A percentile compares a stretch with the other conserved stretches of the same genome.
Conservation (phyloP, 2,329 filamentous ascomycete genomes). For the Scleromitrula shiraiana region DNA sequence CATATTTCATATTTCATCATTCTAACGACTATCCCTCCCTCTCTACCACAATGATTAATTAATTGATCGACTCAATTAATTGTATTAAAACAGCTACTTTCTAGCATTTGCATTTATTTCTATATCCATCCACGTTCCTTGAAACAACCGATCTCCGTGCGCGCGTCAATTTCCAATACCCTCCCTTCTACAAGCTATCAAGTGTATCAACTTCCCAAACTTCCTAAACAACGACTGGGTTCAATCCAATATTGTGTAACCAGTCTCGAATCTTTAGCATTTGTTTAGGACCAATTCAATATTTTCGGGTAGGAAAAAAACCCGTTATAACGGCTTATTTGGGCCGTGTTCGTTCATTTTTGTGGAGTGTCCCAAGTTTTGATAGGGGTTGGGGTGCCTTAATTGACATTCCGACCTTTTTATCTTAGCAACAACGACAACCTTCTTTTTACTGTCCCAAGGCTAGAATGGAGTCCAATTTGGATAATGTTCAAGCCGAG, state of each 20-base stretch:
- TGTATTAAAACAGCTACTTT: not conserved
- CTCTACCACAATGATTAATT: too few relatives aligned
- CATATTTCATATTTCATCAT: not conserved
- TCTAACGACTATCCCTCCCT: too few relatives aligned
- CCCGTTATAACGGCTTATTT: not conserved
- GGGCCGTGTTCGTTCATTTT: not conserved
- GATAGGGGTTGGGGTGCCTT: constrained; percentile 8
- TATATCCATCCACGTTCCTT: constrained; percentile 6
- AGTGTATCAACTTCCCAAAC: constrained; percentile 2
- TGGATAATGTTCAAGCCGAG: not conserved
- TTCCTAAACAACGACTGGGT: not conserved
- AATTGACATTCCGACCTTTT: constrained; percentile 6
- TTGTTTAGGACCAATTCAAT: not conserved
- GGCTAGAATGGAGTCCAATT: not conserved
- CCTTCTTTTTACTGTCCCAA: not conserved
- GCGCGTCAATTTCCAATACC: constrained; percentile 5
- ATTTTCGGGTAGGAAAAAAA: not conserved
- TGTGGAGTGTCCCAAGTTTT: not conserved
- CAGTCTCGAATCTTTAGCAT: not conserved
- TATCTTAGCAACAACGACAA: not conserved
- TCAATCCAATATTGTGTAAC: not conserved
- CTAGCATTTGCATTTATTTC: constrained; percentile 2
- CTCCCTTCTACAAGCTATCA: not conserved
- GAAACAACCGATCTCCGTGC: constrained; percentile 9
- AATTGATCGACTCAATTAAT: too few relatives aligned